Evolutionary conservation across 2,329 filamentous ascomycete genomes (phyloP).

Genomic region (Colletotrichum sansevieriae): DNA sequence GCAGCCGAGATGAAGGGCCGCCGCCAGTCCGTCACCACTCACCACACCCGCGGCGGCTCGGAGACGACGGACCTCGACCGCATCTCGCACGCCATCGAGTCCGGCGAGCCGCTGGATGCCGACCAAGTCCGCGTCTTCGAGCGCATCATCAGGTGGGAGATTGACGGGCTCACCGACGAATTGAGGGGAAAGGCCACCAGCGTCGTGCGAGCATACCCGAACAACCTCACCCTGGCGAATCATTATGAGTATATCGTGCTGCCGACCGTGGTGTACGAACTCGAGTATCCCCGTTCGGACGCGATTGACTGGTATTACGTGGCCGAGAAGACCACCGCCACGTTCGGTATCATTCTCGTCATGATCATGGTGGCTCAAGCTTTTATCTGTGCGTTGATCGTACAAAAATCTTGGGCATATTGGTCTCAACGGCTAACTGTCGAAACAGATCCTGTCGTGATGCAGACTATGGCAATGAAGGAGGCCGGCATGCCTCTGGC

Average conservation of each 20-base stretch:
- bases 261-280: conserved; percentile 83
- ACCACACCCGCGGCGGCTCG: conserved; percentile 46
- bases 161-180: conserved; percentile 74
- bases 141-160: conserved; percentile 75
- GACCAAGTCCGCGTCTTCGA: conserved; percentile 75
- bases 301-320: conserved; percentile 81
- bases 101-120: conserved; percentile 68
- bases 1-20: conserved; percentile 53
- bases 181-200: conserved; percentile 72
- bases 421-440: neutral
- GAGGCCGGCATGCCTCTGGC: conserved; percentile 72
- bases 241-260: conserved; percentile 81
- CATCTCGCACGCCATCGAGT: conserved; percentile 73
- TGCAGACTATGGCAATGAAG: conserved; percentile 75
- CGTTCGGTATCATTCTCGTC: conserved; percentile 79
- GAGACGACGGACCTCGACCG: conserved; percentile 68
- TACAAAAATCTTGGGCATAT: conserved; percentile 22
- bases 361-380: conserved; percentile 85
- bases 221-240: conserved; percentile 74
- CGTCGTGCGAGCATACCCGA: conserved; percentile 69
- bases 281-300: conserved; percentile 79
- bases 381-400: conserved; percentile 69
- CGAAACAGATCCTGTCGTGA: conserved; percentile 72
- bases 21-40: conserved; percentile 54
- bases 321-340: conserved; percentile 77